phyloP scores from a whole-genome alignment of 2,329 filamentous ascomycete genomes.

The Claviceps humidiphila region DNA sequence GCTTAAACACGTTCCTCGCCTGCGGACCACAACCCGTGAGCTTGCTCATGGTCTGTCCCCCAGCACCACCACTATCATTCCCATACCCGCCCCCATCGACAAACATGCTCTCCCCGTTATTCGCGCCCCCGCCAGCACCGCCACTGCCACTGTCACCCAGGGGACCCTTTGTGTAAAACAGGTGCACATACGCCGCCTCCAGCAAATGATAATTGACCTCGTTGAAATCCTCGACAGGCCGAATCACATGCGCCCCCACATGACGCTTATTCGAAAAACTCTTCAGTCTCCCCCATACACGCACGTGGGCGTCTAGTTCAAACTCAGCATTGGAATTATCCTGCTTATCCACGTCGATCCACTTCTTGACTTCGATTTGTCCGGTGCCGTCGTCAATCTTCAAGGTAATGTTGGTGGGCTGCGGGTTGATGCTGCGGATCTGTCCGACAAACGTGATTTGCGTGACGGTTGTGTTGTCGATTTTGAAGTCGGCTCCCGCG shows the following conservation, averaged over 20 bases:
- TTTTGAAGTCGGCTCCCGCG: conserved; percentile 61
- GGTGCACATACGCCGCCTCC: conserved; percentile 77
- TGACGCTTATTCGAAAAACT: conserved; percentile 73
- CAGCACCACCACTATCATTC: conserved; percentile 21
- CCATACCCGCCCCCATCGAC: conserved; percentile 35
- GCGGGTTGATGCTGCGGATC: conserved; percentile 73
- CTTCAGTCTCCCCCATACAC: conserved; percentile 76
- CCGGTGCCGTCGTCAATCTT: conserved; percentile 92
- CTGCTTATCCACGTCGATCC: conserved; percentile 54
- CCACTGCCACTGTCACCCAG: conserved; percentile 26
- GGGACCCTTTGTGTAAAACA: conserved; percentile 66
- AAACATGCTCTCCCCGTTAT: conserved; percentile 35
- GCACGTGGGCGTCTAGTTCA: conserved; percentile 64
- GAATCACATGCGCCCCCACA: conserved; percentile 67
- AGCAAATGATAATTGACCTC: conserved; percentile 88
- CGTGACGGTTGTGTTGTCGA: conserved; percentile 63
- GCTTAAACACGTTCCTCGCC: conserved; percentile 59
- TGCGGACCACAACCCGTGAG: conserved; percentile 35
- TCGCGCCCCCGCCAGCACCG: conserved; percentile 20
- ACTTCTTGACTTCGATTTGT: conserved; percentile 80
- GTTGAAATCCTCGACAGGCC: conserved; percentile 72
- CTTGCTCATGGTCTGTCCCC: conserved; percentile 25
- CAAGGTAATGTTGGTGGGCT: conserved; percentile 85
- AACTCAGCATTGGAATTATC: conserved; percentile 39
- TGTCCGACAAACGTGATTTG: conserved; percentile 76